These are phyloP conservation scores for Rhynchospora breviuscula DNA, from an alignment of 176 grass and related monocot genomes.

Conservation along the genomic window DNA sequence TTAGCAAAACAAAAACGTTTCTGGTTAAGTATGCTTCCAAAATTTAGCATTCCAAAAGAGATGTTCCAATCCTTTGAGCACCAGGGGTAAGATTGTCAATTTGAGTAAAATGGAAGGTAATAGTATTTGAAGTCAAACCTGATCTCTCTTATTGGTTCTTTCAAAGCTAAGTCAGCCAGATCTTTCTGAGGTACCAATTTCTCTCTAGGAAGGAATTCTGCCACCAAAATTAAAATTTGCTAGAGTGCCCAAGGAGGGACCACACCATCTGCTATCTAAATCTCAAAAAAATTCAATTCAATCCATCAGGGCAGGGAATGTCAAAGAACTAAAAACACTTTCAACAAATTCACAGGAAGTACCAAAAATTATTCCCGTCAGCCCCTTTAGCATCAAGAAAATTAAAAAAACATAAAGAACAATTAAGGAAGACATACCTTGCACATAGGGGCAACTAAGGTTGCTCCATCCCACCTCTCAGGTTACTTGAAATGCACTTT, in stretches of 20 bases:
- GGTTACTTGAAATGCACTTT: constrained; percentile 89
- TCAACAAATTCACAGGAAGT: background rate
- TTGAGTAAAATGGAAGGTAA: no score
- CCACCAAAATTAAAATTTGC: constrained; percentile 68
- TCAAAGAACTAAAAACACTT: background rate
- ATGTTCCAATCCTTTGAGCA: no score
- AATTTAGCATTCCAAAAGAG: no score
- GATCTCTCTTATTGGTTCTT: constrained; percentile 67
- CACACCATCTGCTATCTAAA: constrained; percentile 78
- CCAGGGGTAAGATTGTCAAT: no score
- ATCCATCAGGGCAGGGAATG: background rate
- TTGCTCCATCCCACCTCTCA: constrained; percentile 72
- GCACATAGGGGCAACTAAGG: constrained; percentile 94
- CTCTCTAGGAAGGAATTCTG: constrained; percentile 61
- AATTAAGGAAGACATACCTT: constrained; percentile 49
- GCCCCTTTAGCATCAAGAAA: constrained; percentile 7
- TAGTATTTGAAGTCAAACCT: constrained; percentile 37
- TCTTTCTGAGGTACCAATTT: constrained; percentile 94
- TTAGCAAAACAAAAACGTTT: no score
- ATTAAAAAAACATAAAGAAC: background rate
- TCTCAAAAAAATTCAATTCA: background rate
- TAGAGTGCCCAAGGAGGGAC: constrained; percentile 77
- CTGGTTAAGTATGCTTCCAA: no score
- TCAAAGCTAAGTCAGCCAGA: constrained; percentile 87
- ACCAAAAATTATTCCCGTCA: background rate